Base-by-base conservation (phyloP, 163 green algal species). In the Scenedesmus sp. region DNA sequence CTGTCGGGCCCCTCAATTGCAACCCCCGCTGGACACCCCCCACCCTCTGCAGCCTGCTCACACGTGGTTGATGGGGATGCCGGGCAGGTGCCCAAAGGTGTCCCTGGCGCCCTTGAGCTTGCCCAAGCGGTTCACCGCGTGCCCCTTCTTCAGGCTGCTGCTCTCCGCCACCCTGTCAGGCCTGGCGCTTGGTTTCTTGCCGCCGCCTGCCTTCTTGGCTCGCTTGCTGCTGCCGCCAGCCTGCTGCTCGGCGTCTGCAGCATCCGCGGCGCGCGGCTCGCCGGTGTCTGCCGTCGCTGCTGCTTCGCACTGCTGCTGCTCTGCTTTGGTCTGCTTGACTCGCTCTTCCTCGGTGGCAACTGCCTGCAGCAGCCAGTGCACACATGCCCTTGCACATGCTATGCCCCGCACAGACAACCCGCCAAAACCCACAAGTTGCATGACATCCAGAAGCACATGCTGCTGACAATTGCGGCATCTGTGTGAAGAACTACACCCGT, bases 161-260 rank as follows among this genome's bases (percentile, higher is more conserved):
- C 26, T 65, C 61, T 92, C 88, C 0, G 88, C 88, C 24, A 92
- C 88, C 61, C 88, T 72, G 51, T 92, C 88, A 16, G 88, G 88
- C 37, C 88, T 49, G 0, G 12, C 3, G n/a, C 76, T 83, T 26
- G 87, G 78, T 3, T 65, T 46, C 68, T 85, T 90, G 24, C 56
- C 33, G 12, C 16, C 79, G 1, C 61, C n/a, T 6, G 40, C 51
- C 73, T 43, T 51, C 81, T 86, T 51, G 81, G 1, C 42, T 37
- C 3, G 26, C 79, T 85, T 51, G 79, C 79, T 44, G 44, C 49
- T 51, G 49, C 81, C 76, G 65, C n/a, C n/a, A n/a, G 3, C 10
- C 18, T 46, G 30, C 56, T 56, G 46, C 49, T 80, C 13, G 22
- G 61, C 43, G 49, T 37, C 40, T 82, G 43, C 42, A 51, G n/a